Evolutionary conservation across 2,329 filamentous ascomycete genomes (phyloP).

Genomic region (Colletotrichum noveboracense): DNA sequence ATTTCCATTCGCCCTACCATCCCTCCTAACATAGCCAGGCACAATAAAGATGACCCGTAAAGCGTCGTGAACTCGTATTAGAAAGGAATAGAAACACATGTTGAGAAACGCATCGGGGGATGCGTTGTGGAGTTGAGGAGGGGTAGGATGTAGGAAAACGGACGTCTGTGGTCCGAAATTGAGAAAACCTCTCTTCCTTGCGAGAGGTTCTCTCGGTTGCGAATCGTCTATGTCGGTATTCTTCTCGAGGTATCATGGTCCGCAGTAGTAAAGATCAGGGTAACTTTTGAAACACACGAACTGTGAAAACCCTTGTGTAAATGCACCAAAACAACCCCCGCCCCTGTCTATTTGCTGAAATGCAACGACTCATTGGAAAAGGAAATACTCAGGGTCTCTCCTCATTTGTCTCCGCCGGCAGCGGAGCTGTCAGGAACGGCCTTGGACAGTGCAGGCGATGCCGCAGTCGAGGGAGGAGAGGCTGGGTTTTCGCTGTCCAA

Average conservation of each 20-base stretch:
- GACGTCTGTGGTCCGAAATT: constrained; percentile 31
- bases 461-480: constrained; percentile 73
- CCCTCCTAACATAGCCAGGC: constrained; percentile 5
- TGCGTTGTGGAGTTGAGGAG: constrained; percentile 10
- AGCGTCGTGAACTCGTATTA: constrained; percentile 23
- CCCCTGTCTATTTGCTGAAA: constrained; percentile 58
- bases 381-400: constrained; percentile 26
- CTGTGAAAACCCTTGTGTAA: constrained; percentile 50
- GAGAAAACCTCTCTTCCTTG: constrained; percentile 30
- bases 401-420: constrained; percentile 47
- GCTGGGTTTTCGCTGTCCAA: constrained; percentile 68
- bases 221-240: constrained; percentile 46
- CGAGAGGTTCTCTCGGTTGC: constrained; percentile 37
- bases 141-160: constrained; percentile 34
- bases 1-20: background rate
- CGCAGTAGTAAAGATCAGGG: constrained; percentile 41
- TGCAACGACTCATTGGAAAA: constrained; percentile 41
- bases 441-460: constrained; percentile 71
- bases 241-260: constrained; percentile 54
- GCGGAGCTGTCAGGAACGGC: constrained; percentile 56
- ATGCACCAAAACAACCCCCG: constrained; percentile 51
- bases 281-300: constrained; percentile 54
- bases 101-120: constrained; percentile 6
- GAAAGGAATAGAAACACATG: constrained; percentile 18
- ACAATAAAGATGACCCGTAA: constrained; percentile 13